Evolutionary conservation across 805 yeast genomes (phyloP), one percentile per base, ranked within the genome.

Genomic region (Lipomyces lipofer): DNA sequence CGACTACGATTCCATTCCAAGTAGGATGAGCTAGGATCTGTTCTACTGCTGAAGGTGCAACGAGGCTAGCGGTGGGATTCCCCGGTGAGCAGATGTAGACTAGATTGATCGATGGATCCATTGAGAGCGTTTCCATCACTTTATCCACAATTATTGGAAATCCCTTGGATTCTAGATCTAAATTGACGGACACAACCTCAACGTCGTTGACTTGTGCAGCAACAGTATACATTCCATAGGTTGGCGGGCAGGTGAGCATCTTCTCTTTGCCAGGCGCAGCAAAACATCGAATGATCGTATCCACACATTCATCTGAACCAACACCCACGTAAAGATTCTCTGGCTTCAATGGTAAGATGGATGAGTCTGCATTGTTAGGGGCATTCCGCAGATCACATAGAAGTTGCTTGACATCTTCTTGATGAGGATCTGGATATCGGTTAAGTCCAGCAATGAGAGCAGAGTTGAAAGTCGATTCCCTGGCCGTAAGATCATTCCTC

Each of bases 351-450:
- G 67, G 66, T 5, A 62, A 68, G 1, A 64, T 49, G 2, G 70
- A 59, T 35, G 57, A 54, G 5, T 58, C 63, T 1, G 50, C 47
- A 1, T 52, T 49, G 0, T 78, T 75, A 54, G 77, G 79, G 1
- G 67, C 58, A 68, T 88, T 90, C 60, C 99, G 79, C 67, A 85
- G 85, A 36, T 81, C 75, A 46, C 87, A 81, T 47, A 92, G 75
- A 60, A 83, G 83, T 58, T 79, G 73, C 68, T 94, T 94, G 64
- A 94, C 77, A 30, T 77, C 84, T 5, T 79, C 54, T 67, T 92
- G 98, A 72, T 94, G 97, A 8, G 99, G 99, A 66, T 94, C 99
- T 15, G 99, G 99, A 69, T 94, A 94, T 66, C 99, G 78, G 74
- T 94, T 85, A 63, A 94, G 80, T 46, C 83, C 85, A 60, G 82